These are phyloP conservation scores for Schizopora paradoxa DNA, from an alignment of 1,284 basidiomycete genomes.

Conservation along the genomic window DNA sequence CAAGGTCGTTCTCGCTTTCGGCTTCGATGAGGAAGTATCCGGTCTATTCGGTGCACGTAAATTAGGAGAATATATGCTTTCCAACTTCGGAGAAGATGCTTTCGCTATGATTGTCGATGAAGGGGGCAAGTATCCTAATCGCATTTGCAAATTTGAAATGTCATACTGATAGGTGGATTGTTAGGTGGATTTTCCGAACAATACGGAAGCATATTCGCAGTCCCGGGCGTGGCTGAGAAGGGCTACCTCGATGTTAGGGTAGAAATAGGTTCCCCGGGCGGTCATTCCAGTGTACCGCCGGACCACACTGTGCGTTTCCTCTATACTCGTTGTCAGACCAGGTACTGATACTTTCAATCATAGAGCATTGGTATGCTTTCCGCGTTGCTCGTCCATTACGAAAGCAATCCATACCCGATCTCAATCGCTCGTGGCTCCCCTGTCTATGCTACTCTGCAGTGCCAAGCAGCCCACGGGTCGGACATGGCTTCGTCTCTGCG, in stretches of 20 bases:
- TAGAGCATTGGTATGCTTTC: slow-evolving; percentile 43
- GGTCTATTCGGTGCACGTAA: slow-evolving; percentile 39
- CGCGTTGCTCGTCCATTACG: slow-evolving; percentile 36
- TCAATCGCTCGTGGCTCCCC: slow-evolving; percentile 36
- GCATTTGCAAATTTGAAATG: not conserved
- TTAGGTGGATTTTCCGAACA: slow-evolving; percentile 20
- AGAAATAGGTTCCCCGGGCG: slow-evolving; percentile 36
- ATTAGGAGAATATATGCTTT: slow-evolving; percentile 35
- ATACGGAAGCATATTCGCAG: slow-evolving; percentile 25
- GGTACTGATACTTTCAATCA: not conserved
- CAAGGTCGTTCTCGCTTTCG: slow-evolving; percentile 41
- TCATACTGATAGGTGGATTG: too few species aligned
- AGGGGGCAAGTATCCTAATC: slow-evolving; percentile 28
- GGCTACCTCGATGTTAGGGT: slow-evolving; percentile 40
- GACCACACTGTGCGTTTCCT: slow-evolving; percentile 23
- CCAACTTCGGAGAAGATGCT: slow-evolving; percentile 45
- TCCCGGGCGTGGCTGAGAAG: slow-evolving; percentile 43
- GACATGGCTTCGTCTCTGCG: slow-evolving; percentile 35
- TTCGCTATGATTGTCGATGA: slow-evolving; percentile 49
- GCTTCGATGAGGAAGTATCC: slow-evolving; percentile 48
- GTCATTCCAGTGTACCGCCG: slow-evolving; percentile 42
- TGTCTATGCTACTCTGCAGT: slow-evolving; percentile 38
- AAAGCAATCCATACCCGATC: slow-evolving; percentile 34
- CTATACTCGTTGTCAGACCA: not conserved
- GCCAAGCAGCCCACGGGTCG: slow-evolving; percentile 42